Evolutionary conservation across 2,329 filamentous ascomycete species (phyloP).

Genomic region (Diplodia seriata): DNA sequence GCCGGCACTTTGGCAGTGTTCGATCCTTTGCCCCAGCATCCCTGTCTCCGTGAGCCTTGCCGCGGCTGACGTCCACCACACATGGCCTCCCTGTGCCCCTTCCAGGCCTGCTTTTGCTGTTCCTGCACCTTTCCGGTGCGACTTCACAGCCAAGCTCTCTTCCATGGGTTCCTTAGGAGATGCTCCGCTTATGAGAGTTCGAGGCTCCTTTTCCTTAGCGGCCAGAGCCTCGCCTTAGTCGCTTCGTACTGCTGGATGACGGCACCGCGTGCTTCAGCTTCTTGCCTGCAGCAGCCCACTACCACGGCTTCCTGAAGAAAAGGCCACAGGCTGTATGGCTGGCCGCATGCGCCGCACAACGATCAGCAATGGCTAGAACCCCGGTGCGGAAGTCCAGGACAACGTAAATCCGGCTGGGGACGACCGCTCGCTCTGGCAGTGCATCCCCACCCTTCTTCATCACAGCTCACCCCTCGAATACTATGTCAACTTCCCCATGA

Average conservation of each 20-base stretch:
- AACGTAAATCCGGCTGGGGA: neutral
- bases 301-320: neutral
- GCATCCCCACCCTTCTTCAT: neutral
- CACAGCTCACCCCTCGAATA: no score
- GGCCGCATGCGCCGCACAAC: neutral
- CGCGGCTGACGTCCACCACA: neutral
- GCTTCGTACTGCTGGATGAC: neutral
- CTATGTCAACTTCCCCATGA: neutral
- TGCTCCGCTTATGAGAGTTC: neutral
- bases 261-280: neutral
- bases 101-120: neutral
- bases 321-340: neutral
- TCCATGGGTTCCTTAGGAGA: neutral
- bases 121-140: neutral
- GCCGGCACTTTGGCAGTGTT: neutral
- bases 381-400: neutral
- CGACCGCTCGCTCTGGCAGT: no score
- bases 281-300: neutral
- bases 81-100: neutral
- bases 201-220: neutral
- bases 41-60: neutral
- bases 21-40: neutral
- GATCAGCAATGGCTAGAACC: constrained; percentile 12
- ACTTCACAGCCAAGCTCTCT: constrained; percentile 5
- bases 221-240: neutral